Conservation (phyloP, 2,329 filamentous ascomycete genomes). For the Sporothrix euskadiensis region DNA sequence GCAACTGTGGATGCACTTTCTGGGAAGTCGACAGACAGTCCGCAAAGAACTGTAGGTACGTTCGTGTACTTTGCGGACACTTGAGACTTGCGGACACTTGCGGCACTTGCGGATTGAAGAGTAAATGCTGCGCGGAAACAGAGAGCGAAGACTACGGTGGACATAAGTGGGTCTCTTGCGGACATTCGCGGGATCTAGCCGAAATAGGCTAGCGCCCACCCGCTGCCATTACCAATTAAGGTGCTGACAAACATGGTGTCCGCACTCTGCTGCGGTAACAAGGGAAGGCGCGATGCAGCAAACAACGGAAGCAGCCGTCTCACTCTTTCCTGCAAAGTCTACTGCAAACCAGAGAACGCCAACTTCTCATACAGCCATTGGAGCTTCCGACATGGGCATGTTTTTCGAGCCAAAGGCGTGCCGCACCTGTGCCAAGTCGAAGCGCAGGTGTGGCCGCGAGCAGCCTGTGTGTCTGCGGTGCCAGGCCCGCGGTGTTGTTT, state of each 20-base stretch:
- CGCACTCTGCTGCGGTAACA: not conserved
- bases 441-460: slow-evolving; percentile 34
- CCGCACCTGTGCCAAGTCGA: slow-evolving; percentile 33
- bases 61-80: not conserved
- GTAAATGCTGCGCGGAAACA: not conserved
- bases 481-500: slow-evolving; percentile 29
- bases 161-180: not conserved
- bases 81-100: not conserved
- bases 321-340: not conserved
- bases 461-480: slow-evolving; percentile 36
- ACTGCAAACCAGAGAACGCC: not conserved
- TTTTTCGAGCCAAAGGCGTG: slow-evolving; percentile 32
- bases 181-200: not conserved
- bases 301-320: not conserved
- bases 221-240: not conserved
- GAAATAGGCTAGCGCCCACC: not conserved
- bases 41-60: not conserved
- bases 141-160: not conserved
- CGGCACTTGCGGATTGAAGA: too few species aligned
- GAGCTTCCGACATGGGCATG: not conserved
- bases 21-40: not conserved
- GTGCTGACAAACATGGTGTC: not conserved
- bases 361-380: not conserved
- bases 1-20: not conserved
- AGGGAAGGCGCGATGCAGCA: not conserved